Base-by-base conservation (phyloP, 1,284 basidiomycete species). In the Ustilago hordei region DNA sequence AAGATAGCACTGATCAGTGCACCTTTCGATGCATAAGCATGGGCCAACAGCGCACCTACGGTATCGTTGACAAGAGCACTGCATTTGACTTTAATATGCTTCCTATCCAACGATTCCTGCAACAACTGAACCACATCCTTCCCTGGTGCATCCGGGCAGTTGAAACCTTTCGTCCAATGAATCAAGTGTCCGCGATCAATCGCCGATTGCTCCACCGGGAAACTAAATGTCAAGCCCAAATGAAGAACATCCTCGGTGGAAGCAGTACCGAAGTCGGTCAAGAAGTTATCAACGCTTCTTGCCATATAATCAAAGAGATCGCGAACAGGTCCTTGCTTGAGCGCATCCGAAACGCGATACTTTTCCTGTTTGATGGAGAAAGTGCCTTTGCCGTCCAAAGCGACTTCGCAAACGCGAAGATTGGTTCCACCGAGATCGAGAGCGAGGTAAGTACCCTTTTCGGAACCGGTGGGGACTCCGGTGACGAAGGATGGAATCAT, bases 41-140 rank as follows among this genome's bases (percentile, higher is more conserved):
- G 91, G 9, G 95, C 96, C 45, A 99, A 89, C 41, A 98, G 90
- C 2, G 96, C 93, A 38, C 96, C 96, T 45, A 98, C 95, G 23
- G 96, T 86, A 56, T 98, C 96, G 85, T 99, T 99, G 43, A 99
- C 95, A 31, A 99, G 90, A 1, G 96, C 96, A 50, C 94, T 92
- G 87, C 94, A 95, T 85, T 91, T 91, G 71, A 98, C 96, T 83
- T 94, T 94, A 83, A 98, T 91, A 82, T 96, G 93, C 87, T 96
- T 95, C 81, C 92, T 88, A 87, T 98, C 92, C 80, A 99, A 93
- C 1, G 95, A 93, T 80, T 95, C 92, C 87, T 99, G 97, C 23
- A 99, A 89, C 35, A 98, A 89, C 81, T 92, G 90, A 31, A 98
- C 95, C 34, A 98, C 92, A 85, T 99, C 97, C 78, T 95, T 90